Base-by-base conservation (phyloP, 2,329 filamentous ascomycete genomes). In the Paecilomyces sp. region DNA sequence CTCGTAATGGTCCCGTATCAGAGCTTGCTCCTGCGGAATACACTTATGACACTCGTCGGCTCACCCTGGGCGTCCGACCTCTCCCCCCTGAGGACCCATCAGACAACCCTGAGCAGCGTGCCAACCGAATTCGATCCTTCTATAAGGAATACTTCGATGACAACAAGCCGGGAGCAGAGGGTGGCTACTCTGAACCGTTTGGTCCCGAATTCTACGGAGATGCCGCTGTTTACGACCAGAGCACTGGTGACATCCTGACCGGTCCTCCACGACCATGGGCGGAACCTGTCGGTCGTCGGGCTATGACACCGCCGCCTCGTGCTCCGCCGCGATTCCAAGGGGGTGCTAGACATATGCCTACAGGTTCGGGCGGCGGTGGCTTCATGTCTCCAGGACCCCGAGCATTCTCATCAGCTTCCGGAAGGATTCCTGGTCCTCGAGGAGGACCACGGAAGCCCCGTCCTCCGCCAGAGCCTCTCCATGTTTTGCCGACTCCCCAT, bases 131-230 rank as follows among this genome's bases (percentile, higher is more conserved):
- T 66, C 86, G 94, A 73, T 99, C 94, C 3, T 99, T 99, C 80
- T 99, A 99, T 81, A 97, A 97, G 79, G 94, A 99, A 73, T 99
- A 99, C 79, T 99, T 99, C 68, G 94, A 97, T 65, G 93, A 97
- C 51, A 85, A 81, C 61, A 90, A 86, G 71, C 74, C 77, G 1
- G 77, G 76, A 51, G 66, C 72, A 12, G 68, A 78, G 62, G 77
- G 77, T 36, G 77, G 79, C 50, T 90, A 92, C 74, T 88, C 90
- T 63, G 89, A 92, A 68, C 89, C 93, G 67, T 90, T 91, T 68
- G 86, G 89, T 60, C 79, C 84, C 22, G 84, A 86, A 64, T 91
- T 89, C 70, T 80, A 87, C 54, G 85, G 82, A n/a, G 88, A 91
- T 59, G 83, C 85, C 25, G 79, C 72, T 52, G 67, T 83, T 70